Percentiles rank a stretch among this genome's conserved stretches.
phyloP scores from a whole-genome alignment of 768 basidiomycete species.

The Phanerodontia chrysosporium region DNA sequence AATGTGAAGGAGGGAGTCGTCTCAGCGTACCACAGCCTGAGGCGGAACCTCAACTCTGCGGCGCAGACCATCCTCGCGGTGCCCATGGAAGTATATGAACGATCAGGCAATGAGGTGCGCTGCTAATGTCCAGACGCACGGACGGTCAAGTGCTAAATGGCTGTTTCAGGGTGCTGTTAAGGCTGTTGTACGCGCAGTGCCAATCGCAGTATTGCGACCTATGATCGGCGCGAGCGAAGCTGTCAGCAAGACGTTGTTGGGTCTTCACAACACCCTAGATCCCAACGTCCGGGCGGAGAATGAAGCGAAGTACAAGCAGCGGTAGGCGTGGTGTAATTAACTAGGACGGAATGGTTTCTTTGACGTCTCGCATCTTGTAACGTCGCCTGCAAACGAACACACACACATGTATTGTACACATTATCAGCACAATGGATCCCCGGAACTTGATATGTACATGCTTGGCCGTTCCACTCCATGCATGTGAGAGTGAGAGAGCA shows the following conservation, averaged over 20 bases:
- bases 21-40: constrained; percentile 86
- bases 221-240: constrained; percentile 99
- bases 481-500: not conserved
- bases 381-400: not conserved
- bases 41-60: constrained; percentile 83
- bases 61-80: constrained; percentile 98
- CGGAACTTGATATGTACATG: constrained; percentile 10
- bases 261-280: constrained; percentile 90
- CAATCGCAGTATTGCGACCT: constrained; percentile 93
- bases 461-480: not conserved
- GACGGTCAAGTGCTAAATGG: too few relatives aligned
- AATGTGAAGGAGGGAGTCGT: constrained; percentile 85
- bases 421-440: constrained; percentile 8
- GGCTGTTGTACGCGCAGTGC: constrained; percentile 94
- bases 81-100: constrained; percentile 98
- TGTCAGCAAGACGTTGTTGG: constrained; percentile 90
- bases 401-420: constrained; percentile 14
- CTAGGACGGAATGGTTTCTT: not conserved
- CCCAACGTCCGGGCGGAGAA: constrained; percentile 78
- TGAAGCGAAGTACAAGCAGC: constrained; percentile 92
- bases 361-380: not conserved
- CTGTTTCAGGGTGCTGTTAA: constrained; percentile 81
- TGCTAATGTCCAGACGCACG: too few relatives aligned
- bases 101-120: constrained; percentile 76
- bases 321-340: constrained; percentile 29